Evolutionary conservation across 176 grass and related monocot genomes (phyloP).

Genomic region (Lolium multiflorum): DNA sequence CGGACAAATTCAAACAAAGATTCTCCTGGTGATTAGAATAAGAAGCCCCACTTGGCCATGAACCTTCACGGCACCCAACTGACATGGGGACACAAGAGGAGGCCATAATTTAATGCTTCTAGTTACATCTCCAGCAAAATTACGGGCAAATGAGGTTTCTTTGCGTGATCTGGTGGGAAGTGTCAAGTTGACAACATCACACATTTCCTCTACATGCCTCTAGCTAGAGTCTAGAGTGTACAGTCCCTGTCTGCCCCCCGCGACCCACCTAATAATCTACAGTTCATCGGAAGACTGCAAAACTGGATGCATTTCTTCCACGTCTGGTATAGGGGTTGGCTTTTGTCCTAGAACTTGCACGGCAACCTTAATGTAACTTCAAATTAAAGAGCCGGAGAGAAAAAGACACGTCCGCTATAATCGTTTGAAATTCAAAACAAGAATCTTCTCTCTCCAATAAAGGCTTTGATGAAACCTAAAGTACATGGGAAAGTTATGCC

Average conservation of each 20-base stretch:
- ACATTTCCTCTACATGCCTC: conserved; percentile 31
- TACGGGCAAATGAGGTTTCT: conserved; percentile 51
- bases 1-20: conserved; percentile 41
- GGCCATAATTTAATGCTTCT: conserved; percentile 48
- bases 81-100: conserved; percentile 40
- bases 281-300: conserved; percentile 16
- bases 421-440: conserved; percentile 53
- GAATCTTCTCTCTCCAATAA: conserved; percentile 52
- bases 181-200: conserved; percentile 33
- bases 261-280: conserved; percentile 18
- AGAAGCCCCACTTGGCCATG: conserved; percentile 46
- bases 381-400: conserved; percentile 39
- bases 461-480: conserved; percentile 51
- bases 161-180: conserved; percentile 56
- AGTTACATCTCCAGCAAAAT: conserved; percentile 52
- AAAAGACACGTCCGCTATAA: conserved; percentile 38
- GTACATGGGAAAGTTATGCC: conserved; percentile 50
- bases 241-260: conserved; percentile 10
- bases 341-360: conserved; percentile 34
- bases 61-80: conserved; percentile 49
- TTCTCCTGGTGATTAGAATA: conserved; percentile 40
- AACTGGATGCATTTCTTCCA: conserved; percentile 2
- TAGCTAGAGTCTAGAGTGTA: not conserved
- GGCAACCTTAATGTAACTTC: conserved; percentile 36
- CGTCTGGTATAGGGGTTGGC: conserved; percentile 24